phyloP scores from a whole-genome alignment of 768 basidiomycete species.

The Sporobolomyces phaffii region DNA sequence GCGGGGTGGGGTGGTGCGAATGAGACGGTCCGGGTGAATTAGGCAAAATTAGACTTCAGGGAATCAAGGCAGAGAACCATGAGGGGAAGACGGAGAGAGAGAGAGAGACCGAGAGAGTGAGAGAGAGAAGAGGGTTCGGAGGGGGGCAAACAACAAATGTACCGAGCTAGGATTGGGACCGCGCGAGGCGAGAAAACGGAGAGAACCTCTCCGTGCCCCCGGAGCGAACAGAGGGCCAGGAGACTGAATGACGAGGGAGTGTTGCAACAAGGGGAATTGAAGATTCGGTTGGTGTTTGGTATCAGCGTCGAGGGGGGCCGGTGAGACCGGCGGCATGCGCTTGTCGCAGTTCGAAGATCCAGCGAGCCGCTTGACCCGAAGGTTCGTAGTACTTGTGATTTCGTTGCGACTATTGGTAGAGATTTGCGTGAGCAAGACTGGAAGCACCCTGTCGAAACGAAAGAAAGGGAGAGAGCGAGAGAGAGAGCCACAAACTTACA shows the following conservation, averaged over 20 bases:
- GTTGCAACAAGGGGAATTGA: background rate
- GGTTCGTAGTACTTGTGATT: slow-evolving; percentile 36
- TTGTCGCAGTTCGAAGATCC: slow-evolving; percentile 32
- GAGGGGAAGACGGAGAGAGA: too few species aligned
- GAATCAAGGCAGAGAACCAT: too few species aligned
- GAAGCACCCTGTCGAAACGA: background rate
- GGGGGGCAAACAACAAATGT: too few species aligned
- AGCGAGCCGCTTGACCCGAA: slow-evolving; percentile 21
- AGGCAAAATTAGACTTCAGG: too few species aligned
- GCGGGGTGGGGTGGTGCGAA: too few species aligned
- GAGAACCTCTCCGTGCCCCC: background rate
- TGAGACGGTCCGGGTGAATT: too few species aligned
- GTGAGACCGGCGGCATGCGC: slow-evolving; percentile 9
- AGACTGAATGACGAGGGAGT: background rate
- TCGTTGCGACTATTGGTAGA: slow-evolving; percentile 14
- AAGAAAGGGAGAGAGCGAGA: background rate
- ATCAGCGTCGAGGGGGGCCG: background rate
- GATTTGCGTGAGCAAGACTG: background rate
- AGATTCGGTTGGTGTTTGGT: too few species aligned
- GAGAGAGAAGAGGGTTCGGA: background rate
- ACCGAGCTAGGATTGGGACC: too few species aligned
- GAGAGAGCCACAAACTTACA: slow-evolving; percentile 1
- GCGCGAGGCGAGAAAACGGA: background rate
- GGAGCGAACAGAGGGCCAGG: too few species aligned
- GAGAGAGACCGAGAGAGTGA: background rate